These are phyloP conservation scores for Grigorovia humatica DNA, from an alignment of 805 yeast genomes.

Conservation along the genomic window DNA sequence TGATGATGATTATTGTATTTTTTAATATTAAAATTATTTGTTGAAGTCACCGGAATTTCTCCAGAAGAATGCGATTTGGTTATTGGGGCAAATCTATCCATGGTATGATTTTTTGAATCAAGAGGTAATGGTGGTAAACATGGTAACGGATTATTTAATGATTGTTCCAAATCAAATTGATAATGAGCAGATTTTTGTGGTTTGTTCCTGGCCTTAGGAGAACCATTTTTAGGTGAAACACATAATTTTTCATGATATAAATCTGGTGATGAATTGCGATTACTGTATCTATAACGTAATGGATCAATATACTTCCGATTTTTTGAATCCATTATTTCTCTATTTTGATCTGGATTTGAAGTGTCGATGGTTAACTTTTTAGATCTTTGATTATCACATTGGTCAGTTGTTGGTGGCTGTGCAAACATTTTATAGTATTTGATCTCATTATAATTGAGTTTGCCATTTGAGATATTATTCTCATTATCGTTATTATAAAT, in stretches of 20 bases:
- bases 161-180: not conserved
- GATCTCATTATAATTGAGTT: too few relatives aligned
- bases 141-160: conserved; percentile 12
- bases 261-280: not conserved
- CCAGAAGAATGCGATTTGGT: conserved; percentile 22
- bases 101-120: not conserved
- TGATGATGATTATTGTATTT: not conserved
- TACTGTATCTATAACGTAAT: not conserved
- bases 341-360: not conserved
- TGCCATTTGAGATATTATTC: too few relatives aligned
- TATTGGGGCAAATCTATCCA: conserved; percentile 4
- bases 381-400: not conserved
- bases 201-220: not conserved
- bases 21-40: not conserved
- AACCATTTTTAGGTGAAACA: not conserved
- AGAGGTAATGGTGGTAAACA: conserved; percentile 21
- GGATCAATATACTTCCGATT: not conserved
- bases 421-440: not conserved
- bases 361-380: not conserved
- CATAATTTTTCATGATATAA: not conserved
- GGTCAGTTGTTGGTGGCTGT: not conserved
- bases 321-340: not conserved
- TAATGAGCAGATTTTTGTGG: not conserved
- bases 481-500: too few relatives aligned
- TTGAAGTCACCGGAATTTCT: conserved; percentile 9